Evolutionary conservation across 805 yeast species (phyloP), one percentile per base, ranked within the genome.

Genomic region (Saccharomycopsis guyanensis): DNA sequence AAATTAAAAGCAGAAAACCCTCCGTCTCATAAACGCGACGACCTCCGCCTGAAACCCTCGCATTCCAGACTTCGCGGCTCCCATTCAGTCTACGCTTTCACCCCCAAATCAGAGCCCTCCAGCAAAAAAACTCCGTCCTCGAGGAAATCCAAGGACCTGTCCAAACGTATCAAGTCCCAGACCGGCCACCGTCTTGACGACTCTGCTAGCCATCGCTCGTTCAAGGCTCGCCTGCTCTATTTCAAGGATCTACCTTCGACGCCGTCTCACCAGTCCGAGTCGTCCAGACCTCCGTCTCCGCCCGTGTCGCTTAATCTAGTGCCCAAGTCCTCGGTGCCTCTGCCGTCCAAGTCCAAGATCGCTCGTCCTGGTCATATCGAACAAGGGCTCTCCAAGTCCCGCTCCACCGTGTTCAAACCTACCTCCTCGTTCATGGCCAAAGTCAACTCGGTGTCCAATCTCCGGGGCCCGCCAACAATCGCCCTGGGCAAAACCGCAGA

Each of bases 1-100:
- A 46, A 37, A 23, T 13, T 27, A 7, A 40, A 40, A 34, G 49
- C 52, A n/a, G 46, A 42, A 23, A 31, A 43, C 19, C n/a, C n/a
- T n/a, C n/a, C n/a, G n/a, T n/a, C n/a, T n/a, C n/a, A n/a, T n/a
- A n/a, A n/a, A n/a, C n/a, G n/a, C n/a, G n/a, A 16, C 31, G 42
- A 13, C 13, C n/a, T n/a, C 32, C 42, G 3, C 20, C 42, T 15
- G 31, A 40, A 18, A 3, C 33, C 6, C 32, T 29, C n/a, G 16
- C 41, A 15, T 16, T 8, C 19, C 20, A n/a, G n/a, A 4, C 42
- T 25, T 27, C 34, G 18, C 10, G 19, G 32, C n/a, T n/a, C n/a
- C n/a, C n/a, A n/a, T n/a, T n/a, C n/a, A n/a, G n/a, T n/a, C n/a
- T n/a, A n/a, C n/a, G n/a, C n/a, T n/a, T n/a, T n/a, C n/a, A n/a